Evolutionary conservation across 306 rosid genomes (phyloP).

Genomic region (Trichosanthes cucumerina): DNA sequence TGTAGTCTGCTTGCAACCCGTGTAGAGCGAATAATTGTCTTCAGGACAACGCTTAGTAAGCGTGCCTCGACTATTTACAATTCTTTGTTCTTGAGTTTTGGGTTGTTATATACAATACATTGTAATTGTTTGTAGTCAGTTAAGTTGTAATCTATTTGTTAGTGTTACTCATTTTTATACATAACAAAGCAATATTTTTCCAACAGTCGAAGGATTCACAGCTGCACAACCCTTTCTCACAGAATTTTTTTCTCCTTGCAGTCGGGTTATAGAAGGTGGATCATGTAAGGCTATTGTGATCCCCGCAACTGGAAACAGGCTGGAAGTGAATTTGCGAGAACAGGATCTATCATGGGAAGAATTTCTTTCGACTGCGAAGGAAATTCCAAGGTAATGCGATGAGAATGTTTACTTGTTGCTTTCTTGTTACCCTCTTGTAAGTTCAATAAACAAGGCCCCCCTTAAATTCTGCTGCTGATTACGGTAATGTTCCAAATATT

Average conservation of each 20-base stretch:
- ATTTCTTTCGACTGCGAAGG: constrained; percentile 44
- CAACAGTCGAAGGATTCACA: background rate
- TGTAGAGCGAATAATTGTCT: no score
- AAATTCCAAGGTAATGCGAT: constrained; percentile 32
- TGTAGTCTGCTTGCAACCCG: no score
- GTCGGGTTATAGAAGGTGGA: constrained; percentile 67
- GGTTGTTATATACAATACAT: no score
- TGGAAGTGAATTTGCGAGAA: constrained; percentile 45
- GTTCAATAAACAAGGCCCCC: background rate
- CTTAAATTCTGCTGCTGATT: background rate
- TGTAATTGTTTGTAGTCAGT: no score
- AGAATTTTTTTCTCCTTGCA: constrained; percentile 24
- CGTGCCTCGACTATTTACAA: no score
- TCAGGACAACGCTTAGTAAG: no score
- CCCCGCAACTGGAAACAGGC: constrained; percentile 47
- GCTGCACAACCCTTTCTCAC: background rate
- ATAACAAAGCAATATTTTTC: no score
- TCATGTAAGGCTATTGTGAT: constrained; percentile 58
- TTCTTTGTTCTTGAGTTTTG: no score
- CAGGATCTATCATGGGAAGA: constrained; percentile 56
- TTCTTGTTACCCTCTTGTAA: background rate
- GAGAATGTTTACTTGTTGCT: background rate
- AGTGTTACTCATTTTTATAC: no score
- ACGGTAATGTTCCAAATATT: background rate
- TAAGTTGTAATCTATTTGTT: no score